Evolutionary conservation across 164 flowering plant species (phyloP), one percentile per base, ranked within the genome.

Genomic region (Vitis rupestris): DNA sequence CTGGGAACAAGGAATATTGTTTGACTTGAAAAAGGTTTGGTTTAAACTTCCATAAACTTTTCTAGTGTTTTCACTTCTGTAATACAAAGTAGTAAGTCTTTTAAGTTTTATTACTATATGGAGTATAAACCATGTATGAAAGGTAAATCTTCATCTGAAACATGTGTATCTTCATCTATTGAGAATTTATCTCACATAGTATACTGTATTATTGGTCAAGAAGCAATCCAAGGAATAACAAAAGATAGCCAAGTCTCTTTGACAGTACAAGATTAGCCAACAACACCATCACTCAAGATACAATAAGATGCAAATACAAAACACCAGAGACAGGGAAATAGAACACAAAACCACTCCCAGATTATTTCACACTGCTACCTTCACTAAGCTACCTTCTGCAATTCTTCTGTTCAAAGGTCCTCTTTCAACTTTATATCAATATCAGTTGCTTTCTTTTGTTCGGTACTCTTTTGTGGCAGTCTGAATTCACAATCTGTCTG

Each of bases 311-410:
- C 50, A 17, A 71, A 63, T 50, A 61, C 15, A 67, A 77, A 31
- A 53, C 59, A 69, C 68, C 16, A 57, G 65, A 73, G 13, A 50
- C 17, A 52, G 1, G n/a, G 2, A 74, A 59, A 70, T 63, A 72
- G 1, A 68, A 29, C 65, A 67, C 69, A 69, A 73, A 64, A 69
- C 17, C 69, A 56, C 50, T 31, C 67, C 23, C 59, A 59, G 19
- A 47, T 47, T 27, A 23, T 50, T 37, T 51, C 60, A 53, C 66
- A n/a, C 53, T 3, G 0, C 9, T 23, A 4, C 6, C 2, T 19
- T 59, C 11, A 10, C 14, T 23, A 14, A 19, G 61, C 61, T 9
- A 59, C 6, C 61, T 16, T 23, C 13, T 4, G 61, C 37, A 23
- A 37, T 11, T 2, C 37, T 27, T 59, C 37, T 59, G 37, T 23